A percentile compares a stretch with the other conserved stretches of the same genome.
phyloP scores from a whole-genome alignment of 2,329 filamentous ascomycete genomes.

The Monosporascus sp. region DNA sequence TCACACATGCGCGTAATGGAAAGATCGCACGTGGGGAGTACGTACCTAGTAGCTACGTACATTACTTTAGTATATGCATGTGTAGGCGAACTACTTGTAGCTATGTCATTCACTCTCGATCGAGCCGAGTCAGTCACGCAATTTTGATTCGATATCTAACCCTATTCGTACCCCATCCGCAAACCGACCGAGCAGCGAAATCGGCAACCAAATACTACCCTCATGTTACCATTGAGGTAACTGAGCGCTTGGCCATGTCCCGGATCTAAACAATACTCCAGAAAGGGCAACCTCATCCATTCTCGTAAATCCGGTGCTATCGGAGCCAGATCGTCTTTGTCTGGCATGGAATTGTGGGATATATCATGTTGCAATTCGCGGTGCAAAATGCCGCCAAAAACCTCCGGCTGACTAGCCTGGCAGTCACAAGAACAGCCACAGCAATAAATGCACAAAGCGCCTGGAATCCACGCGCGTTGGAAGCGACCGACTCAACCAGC shows the following conservation, averaged over 20 bases:
- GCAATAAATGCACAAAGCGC: slow-evolving; percentile 20
- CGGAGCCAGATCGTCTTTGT: slow-evolving; percentile 1
- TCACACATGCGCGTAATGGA: too few species aligned
- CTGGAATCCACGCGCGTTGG: too few species aligned
- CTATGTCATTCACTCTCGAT: too few species aligned
- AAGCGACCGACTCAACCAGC: neutral
- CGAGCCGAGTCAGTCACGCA: too few species aligned
- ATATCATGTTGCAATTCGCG: slow-evolving; percentile 38
- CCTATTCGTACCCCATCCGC: neutral
- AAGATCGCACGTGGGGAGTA: too few species aligned
- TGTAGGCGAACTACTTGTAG: too few species aligned
- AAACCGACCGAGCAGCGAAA: neutral
- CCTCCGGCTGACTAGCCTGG: slow-evolving; percentile 20
- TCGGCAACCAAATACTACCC: neutral
- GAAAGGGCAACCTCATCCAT: too few species aligned
- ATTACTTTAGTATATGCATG: too few species aligned
- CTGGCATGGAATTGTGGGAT: slow-evolving; percentile 29
- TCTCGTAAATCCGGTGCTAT: too few species aligned
- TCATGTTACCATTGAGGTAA: neutral
- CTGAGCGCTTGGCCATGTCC: neutral
- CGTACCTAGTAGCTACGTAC: too few species aligned
- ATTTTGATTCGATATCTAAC: neutral
- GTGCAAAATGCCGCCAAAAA: slow-evolving; percentile 39
- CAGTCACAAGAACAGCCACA: slow-evolving; percentile 2
- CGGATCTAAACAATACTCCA: too few species aligned